Base-by-base conservation (phyloP, 2,329 filamentous ascomycete species). In the Colletotrichum noveboracense region DNA sequence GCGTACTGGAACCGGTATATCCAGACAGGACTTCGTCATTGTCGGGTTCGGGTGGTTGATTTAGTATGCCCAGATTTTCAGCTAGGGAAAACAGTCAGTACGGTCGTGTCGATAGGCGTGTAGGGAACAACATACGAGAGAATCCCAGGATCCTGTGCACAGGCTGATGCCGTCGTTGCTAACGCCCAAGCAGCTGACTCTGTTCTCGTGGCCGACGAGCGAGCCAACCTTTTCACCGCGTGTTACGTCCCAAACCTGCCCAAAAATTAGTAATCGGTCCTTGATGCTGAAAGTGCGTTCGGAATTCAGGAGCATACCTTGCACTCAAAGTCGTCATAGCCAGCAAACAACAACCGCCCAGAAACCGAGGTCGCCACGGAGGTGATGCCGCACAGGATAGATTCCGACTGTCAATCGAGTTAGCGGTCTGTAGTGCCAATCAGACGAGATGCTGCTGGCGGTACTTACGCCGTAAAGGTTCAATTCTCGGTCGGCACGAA, bases 91-190 rank as follows among this genome's bases (percentile, higher is more conserved):
- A 87, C 82, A 86, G 83, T 78, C 78, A 75, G 64, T 58, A 64
- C 13, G 13, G n/a, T n/a, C 34, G 24, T 90, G 92, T 86, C 13
- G n/a, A 36, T 12, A 92, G 81, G 93, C 86, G 85, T 61, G 16
- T 13, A 34, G n/a, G 13, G 38, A 52, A n/a, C 7, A 43, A 91
- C 95, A 88, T 91, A 98, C 97, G 90, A 98, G 91, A 82, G 97
- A 98, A 88, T 99, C 97, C 97, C 97, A 99, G 80, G 97, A 99
- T 86, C 97, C 97, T 83, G 97, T 99, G 92, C 97, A 98, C 88
- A 99, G 90, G 89, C 96, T 98, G 89, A 98, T 98, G 78, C 96
- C 97, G 84, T 99, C 97, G 86, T 98, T 98, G 90, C 96, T 98
- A 81, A 99, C 97, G 79, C 97, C 97, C 84, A 99, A 89, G 87